These are phyloP conservation scores for Malus domestica DNA, from an alignment of 306 rosid species.

Conservation along the genomic window DNA sequence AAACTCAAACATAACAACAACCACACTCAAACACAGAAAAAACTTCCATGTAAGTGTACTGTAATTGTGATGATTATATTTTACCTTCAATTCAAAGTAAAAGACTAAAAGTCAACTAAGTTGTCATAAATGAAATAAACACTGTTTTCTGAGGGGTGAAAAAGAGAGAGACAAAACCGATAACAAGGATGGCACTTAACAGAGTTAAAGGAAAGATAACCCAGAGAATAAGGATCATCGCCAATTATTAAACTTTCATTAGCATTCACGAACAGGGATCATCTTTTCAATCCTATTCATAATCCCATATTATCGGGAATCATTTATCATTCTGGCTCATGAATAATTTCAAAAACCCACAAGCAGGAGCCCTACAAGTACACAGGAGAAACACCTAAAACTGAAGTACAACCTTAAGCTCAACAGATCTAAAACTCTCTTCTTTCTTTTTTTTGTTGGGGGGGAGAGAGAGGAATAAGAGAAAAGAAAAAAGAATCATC, in stretches of 20 bases:
- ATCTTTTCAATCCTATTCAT: too few species aligned
- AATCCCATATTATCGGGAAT: too few species aligned
- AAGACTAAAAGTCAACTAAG: not conserved
- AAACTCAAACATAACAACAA: slow-evolving; percentile 14
- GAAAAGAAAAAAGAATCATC: not conserved
- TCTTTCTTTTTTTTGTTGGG: too few species aligned
- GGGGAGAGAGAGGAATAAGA: not conserved
- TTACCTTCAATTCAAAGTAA: not conserved
- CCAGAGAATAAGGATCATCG: not conserved
- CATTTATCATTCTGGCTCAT: not conserved
- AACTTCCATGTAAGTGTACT: not conserved
- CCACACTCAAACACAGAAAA: slow-evolving; percentile 8
- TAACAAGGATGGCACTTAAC: not conserved
- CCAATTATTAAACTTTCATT: too few species aligned
- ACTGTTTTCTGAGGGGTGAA: not conserved
- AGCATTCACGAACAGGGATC: too few species aligned
- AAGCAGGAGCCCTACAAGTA: not conserved
- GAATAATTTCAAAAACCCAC: not conserved
- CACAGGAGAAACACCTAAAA: not conserved
- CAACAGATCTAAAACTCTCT: not conserved
- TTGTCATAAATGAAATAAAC: not conserved
- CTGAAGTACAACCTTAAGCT: not conserved
- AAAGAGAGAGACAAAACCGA: not conserved
- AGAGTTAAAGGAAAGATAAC: not conserved
- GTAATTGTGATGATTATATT: not conserved